phyloP scores from a whole-genome alignment of 306 rosid genomes.

The Quercus suber region DNA sequence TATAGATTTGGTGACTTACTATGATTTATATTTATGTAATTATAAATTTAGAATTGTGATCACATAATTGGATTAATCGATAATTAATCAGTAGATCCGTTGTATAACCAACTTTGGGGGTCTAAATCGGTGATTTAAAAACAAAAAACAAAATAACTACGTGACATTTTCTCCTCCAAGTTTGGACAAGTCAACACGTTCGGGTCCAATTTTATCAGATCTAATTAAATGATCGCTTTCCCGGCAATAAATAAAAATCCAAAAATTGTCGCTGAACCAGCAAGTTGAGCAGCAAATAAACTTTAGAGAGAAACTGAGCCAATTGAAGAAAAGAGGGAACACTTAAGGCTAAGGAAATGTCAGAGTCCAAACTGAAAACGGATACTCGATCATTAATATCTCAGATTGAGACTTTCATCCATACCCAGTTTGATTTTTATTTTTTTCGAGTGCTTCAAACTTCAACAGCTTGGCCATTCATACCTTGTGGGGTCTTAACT shows the following conservation, averaged over 20 bases:
- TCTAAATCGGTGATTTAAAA: no score
- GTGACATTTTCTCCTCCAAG: no score
- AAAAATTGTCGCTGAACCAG: constrained; percentile 30
- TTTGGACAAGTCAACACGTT: no score
- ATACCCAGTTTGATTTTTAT: constrained; percentile 9
- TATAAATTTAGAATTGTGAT: no score
- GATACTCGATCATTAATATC: constrained; percentile 14
- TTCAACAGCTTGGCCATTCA: background rate
- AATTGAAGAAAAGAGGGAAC: constrained; percentile 1
- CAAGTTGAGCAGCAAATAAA: constrained; percentile 28
- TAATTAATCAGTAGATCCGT: no score
- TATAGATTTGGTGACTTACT: no score
- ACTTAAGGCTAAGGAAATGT: background rate
- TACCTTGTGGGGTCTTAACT: background rate
- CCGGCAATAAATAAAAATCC: constrained; percentile 32
- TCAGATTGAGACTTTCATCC: constrained; percentile 25
- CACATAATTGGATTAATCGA: no score
- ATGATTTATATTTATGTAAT: no score
- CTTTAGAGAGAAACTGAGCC: constrained; percentile 19
- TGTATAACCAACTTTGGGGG: no score
- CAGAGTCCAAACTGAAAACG: background rate
- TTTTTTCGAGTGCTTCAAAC: no score
- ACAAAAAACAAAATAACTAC: no score
- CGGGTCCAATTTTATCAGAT: no score
- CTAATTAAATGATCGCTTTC: constrained; percentile 11